Evolutionary conservation across 176 grass and related monocot species (phyloP), one percentile per base, ranked within the genome.

Genomic region (Phoenix roebelenii): DNA sequence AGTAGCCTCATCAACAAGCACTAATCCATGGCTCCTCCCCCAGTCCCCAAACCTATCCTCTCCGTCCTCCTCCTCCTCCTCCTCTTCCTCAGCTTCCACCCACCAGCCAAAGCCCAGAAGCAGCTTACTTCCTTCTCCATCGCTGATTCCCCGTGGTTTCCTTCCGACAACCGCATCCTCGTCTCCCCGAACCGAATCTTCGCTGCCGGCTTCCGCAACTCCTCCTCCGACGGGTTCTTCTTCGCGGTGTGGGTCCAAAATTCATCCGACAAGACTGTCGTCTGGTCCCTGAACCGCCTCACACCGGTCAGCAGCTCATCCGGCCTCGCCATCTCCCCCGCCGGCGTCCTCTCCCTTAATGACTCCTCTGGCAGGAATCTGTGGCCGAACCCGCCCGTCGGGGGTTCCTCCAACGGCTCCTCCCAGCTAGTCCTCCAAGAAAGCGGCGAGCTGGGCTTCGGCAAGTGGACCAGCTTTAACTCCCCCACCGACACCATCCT

Each of bases 231-330:
- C 20, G 66, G 4, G 7, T 90, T 29, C 73, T 51, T 57, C 48
- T 95, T 95, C 64, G 69, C 82, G 58, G 77, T 90, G 51, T 89
- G 86, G 90, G 76, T 95, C 23, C 53, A 52, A 7, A 35, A 51
- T 5, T 26, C 59, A 5, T 3, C 12, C 0, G 14, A 50, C 55
- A 62, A 51, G 14, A 29, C 69, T 57, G 12, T 78, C 52, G 70
- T 90, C 35, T 95, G 90, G 90, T 68, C 71, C 30, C 74, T 72
- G 1, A 48, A 60, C n/a, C 0, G 0, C 22, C 0, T 0, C 48
- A 17, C 9, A 12, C 35, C 35, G 35, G 35, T 0, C 51, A 20
- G 18, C 5, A 16, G 1, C 15, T 65, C 63, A 15, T 65, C 63
- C 7, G 0, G 22, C 44, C 23, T 93, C 23, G 23, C 53, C 22